Base-by-base conservation (phyloP, 1,284 basidiomycete genomes). In the Moesziomyces globuligerus region DNA sequence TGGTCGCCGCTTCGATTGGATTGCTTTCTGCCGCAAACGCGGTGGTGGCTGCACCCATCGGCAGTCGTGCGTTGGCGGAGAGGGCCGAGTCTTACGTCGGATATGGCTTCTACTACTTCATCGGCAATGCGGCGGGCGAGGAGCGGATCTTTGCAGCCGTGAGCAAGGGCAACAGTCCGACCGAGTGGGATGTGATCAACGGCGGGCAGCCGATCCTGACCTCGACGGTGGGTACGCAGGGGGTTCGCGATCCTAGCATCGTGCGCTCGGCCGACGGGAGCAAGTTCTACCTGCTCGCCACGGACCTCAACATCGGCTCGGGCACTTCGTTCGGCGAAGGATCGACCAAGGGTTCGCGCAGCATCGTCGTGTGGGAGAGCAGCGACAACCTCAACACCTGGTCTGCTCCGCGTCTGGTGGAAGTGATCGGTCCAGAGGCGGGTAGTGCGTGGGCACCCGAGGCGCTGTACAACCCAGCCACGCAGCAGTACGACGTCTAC, bases 31-130 rank as follows among this genome's bases (percentile, higher is more conserved):
- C 45, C 7, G 17, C 32, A 1, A n/a, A 4, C 4, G 32, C 32
- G 13, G 15, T 3, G 25, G 24, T 37, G 21, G 15, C 18, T 24
- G 23, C 3, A 29, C 28, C 34, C 21, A 39, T 25, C 20, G 15
- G 32, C 39, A 1, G n/a, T n/a, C n/a, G n/a, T n/a, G n/a, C n/a
- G n/a, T n/a, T 20, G 40, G 32, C 26, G 39, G 4, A 23, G 37
- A 37, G 39, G 5, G 37, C 47, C 20, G 20, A 39, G 17, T 20
- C 24, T 4, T 51, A 59, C n/a, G 56, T 52, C 3, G 57, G 57
- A 9, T 60, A 60, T 29, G 57, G 43, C 23, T 60, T 60, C 40
- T 60, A 52, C 44, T 60, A 60, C 40, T 60, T 60, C 28, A 39
- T 43, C 34, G 57, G 57, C 40, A 51, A 60, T 26, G 9, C 7